Percentiles rank a stretch among this genome's conserved stretches.
These are phyloP conservation scores for Aspergillus unguis DNA, from an alignment of 2,329 filamentous ascomycete genomes.

Conservation along the genomic window DNA sequence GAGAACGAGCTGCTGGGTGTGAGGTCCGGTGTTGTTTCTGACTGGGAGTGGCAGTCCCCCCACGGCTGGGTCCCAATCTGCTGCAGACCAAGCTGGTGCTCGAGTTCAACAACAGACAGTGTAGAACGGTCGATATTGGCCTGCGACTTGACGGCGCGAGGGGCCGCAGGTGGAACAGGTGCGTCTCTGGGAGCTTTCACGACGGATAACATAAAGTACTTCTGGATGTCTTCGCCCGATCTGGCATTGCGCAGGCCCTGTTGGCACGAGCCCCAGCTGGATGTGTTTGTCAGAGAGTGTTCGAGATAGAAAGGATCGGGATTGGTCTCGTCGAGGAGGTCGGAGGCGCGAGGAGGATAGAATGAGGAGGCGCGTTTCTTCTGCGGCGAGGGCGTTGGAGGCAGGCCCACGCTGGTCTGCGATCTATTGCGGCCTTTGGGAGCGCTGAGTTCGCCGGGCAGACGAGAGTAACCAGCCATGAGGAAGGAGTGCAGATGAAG, in stretches of 20 bases:
- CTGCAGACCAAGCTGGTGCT: slow-evolving; percentile 29
- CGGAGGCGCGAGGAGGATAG: slow-evolving; percentile 25
- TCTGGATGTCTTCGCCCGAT: slow-evolving; percentile 28
- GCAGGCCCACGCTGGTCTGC: slow-evolving; percentile 29
- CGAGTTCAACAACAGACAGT: slow-evolving; percentile 30
- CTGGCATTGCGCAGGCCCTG: slow-evolving; percentile 32
- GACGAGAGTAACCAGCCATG: slow-evolving; percentile 37
- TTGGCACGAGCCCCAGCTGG: slow-evolving; percentile 24
- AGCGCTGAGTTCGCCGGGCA: slow-evolving; percentile 34
- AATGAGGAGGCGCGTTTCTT: slow-evolving; percentile 33
- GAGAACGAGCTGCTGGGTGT: slow-evolving; percentile 42
- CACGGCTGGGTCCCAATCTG: slow-evolving; percentile 25
- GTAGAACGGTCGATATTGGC: slow-evolving; percentile 27
- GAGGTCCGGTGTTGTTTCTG: slow-evolving; percentile 35
- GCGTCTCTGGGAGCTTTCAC: slow-evolving; percentile 21
- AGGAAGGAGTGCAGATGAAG: too few relatives aligned
- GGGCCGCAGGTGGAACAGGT: slow-evolving; percentile 7
- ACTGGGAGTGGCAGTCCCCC: slow-evolving; percentile 23
- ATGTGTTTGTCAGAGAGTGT: slow-evolving; percentile 29
- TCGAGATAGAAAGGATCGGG: slow-evolving; percentile 41
- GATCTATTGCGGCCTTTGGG: slow-evolving; percentile 31
- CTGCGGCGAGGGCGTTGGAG: slow-evolving; percentile 26
- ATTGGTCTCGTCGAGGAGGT: slow-evolving; percentile 33
- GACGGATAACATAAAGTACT: slow-evolving; percentile 32
- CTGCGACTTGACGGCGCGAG: slow-evolving; percentile 13